Base-by-base conservation (phyloP, 352 stramenopile genomes). In the Pythium plurisporium region DNA sequence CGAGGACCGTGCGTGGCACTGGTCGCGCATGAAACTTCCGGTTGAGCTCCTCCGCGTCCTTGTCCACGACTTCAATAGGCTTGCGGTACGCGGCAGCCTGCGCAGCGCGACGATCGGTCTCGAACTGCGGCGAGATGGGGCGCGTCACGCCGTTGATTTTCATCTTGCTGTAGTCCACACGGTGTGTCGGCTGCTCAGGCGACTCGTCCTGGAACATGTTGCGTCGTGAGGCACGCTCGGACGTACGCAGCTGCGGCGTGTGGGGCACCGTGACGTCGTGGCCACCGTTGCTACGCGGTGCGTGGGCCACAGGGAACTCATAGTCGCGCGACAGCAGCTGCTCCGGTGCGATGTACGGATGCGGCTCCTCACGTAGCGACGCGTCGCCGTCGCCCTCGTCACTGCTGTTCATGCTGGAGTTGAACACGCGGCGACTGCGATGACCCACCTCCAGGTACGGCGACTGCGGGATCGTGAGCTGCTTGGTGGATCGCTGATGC, bases 21-120 rank as follows among this genome's bases (percentile, higher is more conserved):
- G 83, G 81, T 4, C 72, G 62, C 27, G 81, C 81, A 31, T 90
- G 83, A 55, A 94, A 94, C 50, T 94, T 89, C 38, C 76, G 84
- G 14, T 74, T 64, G 50, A 94, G 46, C 49, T 94, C 83, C 44
- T 89, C 71, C 1, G 67, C 76, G 41, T 94, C 83, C 47, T 87
- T 70, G 55, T 94, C 78, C n/a, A 79, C 59, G 26, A 80, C 53
- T 17, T 87, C 70, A 9, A 86, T 47, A 4, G 76, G 73, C 42
- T 78, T 78, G 29, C 77, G 81, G 51, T 87, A 74, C 3, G 69
- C 60, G 15, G 69, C 69, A 27, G 73, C 51, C n/a, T 64, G 38
- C 38, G 76, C 66, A 1, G 75, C 83, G 46, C 83, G 75, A 20
- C 76, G 75, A 55, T 71, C 65, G 2, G 83, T 91, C 65, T 86